Percentiles rank a stretch among this genome's conserved stretches.
Evolutionary conservation across 352 stramenopile genomes (phyloP).

Genomic region (Pythium grandisporangium): DNA sequence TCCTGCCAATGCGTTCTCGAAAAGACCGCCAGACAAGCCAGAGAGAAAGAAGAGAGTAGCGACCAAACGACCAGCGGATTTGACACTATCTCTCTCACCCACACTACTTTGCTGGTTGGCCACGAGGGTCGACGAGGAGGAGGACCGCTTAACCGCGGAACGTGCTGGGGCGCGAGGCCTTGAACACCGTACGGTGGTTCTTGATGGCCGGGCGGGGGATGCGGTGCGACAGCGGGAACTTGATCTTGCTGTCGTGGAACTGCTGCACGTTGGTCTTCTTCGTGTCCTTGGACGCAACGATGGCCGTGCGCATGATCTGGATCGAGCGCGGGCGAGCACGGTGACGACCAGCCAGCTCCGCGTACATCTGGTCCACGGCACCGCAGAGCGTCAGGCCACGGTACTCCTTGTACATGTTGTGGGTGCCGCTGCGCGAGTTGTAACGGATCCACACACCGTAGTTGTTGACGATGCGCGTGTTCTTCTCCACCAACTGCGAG

Average conservation of each 20-base stretch:
- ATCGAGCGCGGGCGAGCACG: constrained; percentile 95
- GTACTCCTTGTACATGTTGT: constrained; percentile 99
- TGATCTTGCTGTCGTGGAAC: constrained; percentile 96
- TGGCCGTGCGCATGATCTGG: constrained; percentile 99
- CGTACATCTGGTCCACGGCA: constrained; percentile 98
- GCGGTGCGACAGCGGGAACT: constrained; percentile 98
- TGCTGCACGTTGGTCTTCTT: constrained; percentile 96
- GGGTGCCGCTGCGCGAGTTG: constrained; percentile 98
- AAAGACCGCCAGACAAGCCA: too few relatives aligned
- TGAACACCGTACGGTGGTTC: constrained; percentile 95
- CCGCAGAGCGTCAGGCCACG: constrained; percentile 96
- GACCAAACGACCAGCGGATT: too few relatives aligned
- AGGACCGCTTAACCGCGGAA: constrained; percentile 98
- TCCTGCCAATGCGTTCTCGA: too few relatives aligned
- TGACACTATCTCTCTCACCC: too few relatives aligned
- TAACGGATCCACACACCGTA: constrained; percentile 99
- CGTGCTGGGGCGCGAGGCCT: constrained; percentile 94
- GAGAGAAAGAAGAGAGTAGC: too few relatives aligned
- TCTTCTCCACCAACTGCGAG: constrained; percentile 95
- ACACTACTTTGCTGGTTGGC: too few relatives aligned
- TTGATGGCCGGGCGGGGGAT: constrained; percentile 91
- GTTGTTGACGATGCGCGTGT: constrained; percentile 97
- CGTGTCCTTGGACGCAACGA: constrained; percentile 93
- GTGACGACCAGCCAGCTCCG: constrained; percentile 98
- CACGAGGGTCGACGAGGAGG: too few relatives aligned